Base-by-base conservation (phyloP, 129 eudicot genomes). In the Deinandra increscens region DNA sequence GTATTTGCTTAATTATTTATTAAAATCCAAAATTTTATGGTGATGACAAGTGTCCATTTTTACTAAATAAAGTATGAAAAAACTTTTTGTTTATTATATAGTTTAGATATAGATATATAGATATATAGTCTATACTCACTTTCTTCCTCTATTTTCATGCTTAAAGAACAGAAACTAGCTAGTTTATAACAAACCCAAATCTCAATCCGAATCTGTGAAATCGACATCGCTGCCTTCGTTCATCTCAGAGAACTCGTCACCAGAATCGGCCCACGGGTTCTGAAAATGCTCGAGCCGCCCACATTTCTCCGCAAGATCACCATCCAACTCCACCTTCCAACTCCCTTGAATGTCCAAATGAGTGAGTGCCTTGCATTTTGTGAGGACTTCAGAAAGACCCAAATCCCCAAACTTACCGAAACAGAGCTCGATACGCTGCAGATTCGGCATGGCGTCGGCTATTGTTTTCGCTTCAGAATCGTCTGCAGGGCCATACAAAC, bases 401-500 rank as follows among this genome's bases (percentile, higher is more conserved):
- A 5, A 22, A 23, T 74, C 79, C 65, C 80, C 80, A 78, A 82
- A 78, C 6, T 19, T 60, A 7, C 81, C 86, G 54, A 18, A 70
- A 66, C 78, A 23, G 13, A 78, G 78, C 41, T 82, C 76, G 3
- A 78, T 60, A 6, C 19, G 46, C 14, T 70, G 33, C 13, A 82
- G 61, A 70, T 33, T 14, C 0, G 60, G 33, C 86, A 82, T 82
- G 12, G 81, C 70, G 4, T 58, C 36, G 1, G 81, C 75, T 48
- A 82, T 74, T 42, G 67, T n/a, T 60, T 64, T 48, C 7, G 83
- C 66, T 75, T 82, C 86, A 36, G 75, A 45, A 42, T 82, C 78
- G 23, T 78, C 78, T 1, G 45, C 31, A 26, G 31, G 1, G 3
- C 31, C n/a, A 13, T 36, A 44, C n/a, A 41, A 15, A 15, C 14